Evolutionary conservation across 2,329 filamentous ascomycete genomes (phyloP).

Genomic region (Hypoxylon sp.): DNA sequence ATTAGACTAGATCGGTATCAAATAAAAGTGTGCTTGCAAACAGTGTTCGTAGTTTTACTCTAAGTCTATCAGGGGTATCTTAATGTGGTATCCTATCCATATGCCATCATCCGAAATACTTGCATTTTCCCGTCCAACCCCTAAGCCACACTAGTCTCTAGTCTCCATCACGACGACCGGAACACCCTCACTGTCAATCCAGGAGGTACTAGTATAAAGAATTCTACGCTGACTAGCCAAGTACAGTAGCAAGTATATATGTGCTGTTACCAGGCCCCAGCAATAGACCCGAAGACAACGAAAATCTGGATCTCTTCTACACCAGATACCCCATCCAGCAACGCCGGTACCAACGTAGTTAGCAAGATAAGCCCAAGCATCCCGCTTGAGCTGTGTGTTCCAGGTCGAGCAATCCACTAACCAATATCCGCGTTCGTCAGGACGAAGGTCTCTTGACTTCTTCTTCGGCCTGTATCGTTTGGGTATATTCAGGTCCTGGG

Average conservation of each 20-base stretch:
- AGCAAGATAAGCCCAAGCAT: conserved; percentile 74
- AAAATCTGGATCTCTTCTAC: conserved; percentile 61
- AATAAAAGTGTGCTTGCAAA: conserved; percentile 6
- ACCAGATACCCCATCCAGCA: conserved; percentile 78
- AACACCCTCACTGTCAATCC: conserved; percentile 75
- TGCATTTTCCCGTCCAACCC: conserved; percentile 8
- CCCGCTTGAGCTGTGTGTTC: conserved; percentile 62
- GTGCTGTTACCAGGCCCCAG: conserved; percentile 80
- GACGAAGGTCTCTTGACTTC: conserved; percentile 64
- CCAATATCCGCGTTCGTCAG: conserved; percentile 86
- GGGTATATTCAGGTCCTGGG: conserved; percentile 64
- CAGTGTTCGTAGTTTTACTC: background rate
- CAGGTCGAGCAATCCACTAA: conserved; percentile 71
- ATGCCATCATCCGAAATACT: conserved; percentile 14
- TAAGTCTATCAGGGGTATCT: conserved; percentile 3
- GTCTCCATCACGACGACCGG: conserved; percentile 63
- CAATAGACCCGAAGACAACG: conserved; percentile 77
- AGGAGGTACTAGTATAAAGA: conserved; percentile 70
- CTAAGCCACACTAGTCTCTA: conserved; percentile 33
- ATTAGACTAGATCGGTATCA: conserved; percentile 9
- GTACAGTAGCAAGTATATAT: conserved; percentile 83
- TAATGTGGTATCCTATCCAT: conserved; percentile 11
- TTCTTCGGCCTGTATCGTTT: conserved; percentile 67
- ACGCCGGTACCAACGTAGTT: conserved; percentile 71
- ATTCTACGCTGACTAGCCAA: conserved; percentile 77